Percentiles rank a stretch among this genome's conserved stretches.
phyloP scores from a whole-genome alignment of 1,284 basidiomycete species.

The Pseudomicrostroma phylloplanum region DNA sequence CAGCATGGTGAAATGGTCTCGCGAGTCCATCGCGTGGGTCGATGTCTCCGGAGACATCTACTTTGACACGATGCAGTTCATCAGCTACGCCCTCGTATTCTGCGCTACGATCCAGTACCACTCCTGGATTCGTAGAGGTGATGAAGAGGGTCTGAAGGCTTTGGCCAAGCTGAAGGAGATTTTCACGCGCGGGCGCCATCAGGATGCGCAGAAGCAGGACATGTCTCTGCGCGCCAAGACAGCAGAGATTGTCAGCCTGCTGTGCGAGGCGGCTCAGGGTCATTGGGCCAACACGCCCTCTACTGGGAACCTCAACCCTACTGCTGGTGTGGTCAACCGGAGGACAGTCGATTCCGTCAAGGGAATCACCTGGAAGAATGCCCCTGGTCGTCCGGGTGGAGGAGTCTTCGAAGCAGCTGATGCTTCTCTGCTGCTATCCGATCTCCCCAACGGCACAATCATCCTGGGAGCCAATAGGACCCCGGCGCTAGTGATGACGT shows the following conservation, averaged over 20 bases:
- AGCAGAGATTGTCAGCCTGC: slow-evolving; percentile 76
- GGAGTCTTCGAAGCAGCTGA: slow-evolving; percentile 70
- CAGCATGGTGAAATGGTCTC: slow-evolving; percentile 28
- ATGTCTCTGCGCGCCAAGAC: slow-evolving; percentile 76
- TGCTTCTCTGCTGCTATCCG: slow-evolving; percentile 56
- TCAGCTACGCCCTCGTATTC: slow-evolving; percentile 42
- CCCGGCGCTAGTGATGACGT: slow-evolving; percentile 29
- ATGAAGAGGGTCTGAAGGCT: slow-evolving; percentile 25
- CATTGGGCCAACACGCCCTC: slow-evolving; percentile 30
- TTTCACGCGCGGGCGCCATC: slow-evolving; percentile 22
- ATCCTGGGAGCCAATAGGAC: slow-evolving; percentile 55
- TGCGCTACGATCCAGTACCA: slow-evolving; percentile 46
- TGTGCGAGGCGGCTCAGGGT: slow-evolving; percentile 63
- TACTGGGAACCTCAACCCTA: slow-evolving; percentile 52
- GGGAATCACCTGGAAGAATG: slow-evolving; percentile 61
- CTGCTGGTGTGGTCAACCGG: slow-evolving; percentile 52
- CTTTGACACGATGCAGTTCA: slow-evolving; percentile 39
- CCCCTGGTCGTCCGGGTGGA: slow-evolving; percentile 62
- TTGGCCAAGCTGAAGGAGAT: slow-evolving; percentile 28
- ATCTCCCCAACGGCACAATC: slow-evolving; percentile 63
- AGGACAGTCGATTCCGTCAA: slow-evolving; percentile 51
- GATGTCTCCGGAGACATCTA: slow-evolving; percentile 37
- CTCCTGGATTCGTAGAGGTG: slow-evolving; percentile 35
- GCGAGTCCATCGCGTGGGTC: slow-evolving; percentile 39
- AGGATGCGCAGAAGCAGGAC: slow-evolving; percentile 51